Conservation (phyloP, 129 eudicot genomes). For the Arctium lappa region DNA sequence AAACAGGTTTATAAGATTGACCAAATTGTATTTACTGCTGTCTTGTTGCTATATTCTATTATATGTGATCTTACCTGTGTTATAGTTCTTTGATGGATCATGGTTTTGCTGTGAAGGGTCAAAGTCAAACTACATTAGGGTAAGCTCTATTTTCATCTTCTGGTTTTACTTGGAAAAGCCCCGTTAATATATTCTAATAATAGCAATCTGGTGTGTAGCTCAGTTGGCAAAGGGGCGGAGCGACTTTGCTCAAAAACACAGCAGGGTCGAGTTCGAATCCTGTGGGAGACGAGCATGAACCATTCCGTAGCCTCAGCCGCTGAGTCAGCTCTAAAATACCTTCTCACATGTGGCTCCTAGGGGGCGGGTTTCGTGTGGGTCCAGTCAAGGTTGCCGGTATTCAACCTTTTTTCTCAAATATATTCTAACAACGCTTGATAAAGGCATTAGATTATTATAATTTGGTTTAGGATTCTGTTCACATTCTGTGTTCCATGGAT, state of each 20-base stretch:
- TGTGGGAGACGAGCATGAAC: too few species aligned
- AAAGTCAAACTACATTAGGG: neutral
- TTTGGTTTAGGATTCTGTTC: neutral
- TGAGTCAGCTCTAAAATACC: too few species aligned
- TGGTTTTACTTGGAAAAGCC: neutral
- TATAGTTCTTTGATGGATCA: conserved; percentile 6
- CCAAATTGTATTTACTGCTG: neutral
- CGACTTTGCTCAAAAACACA: too few species aligned
- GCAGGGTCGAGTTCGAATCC: too few species aligned
- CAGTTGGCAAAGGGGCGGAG: too few species aligned
- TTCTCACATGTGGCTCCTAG: too few species aligned
- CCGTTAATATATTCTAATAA: neutral
- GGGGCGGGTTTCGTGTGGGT: too few species aligned
- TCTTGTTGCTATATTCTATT: neutral
- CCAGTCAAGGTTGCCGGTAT: too few species aligned
- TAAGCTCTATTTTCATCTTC: neutral
- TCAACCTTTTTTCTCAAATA: too few species aligned
- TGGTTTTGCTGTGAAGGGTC: neutral
- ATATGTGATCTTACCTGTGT: neutral
- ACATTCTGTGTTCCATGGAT: neutral
- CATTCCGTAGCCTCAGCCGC: too few species aligned
- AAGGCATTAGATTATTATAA: neutral
- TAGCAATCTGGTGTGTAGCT: too few species aligned
- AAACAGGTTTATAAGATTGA: neutral
- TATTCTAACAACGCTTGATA: neutral